Conservation (phyloP, 2,329 filamentous ascomycete genomes). For the Aschersonia sp. region DNA sequence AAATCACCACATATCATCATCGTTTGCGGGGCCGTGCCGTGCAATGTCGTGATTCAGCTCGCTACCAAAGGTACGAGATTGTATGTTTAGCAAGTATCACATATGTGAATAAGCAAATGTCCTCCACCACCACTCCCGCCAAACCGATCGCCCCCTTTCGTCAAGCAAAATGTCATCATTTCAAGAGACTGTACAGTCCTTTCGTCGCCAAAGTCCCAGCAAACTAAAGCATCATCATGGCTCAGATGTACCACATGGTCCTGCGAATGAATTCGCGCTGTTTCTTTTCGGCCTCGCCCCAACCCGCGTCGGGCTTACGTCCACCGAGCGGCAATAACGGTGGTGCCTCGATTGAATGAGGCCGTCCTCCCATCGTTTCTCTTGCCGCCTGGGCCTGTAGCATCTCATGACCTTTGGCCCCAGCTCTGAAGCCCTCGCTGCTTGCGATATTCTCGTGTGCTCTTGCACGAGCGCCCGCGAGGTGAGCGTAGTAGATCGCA, state of each 20-base stretch:
- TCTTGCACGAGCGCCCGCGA: constrained; percentile 68
- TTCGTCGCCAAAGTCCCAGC: not conserved
- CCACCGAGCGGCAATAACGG: constrained; percentile 17
- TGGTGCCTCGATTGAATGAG: constrained; percentile 11
- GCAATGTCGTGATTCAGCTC: too few species aligned
- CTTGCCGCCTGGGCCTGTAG: constrained; percentile 25
- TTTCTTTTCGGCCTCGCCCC: constrained; percentile 10
- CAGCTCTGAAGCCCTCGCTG: constrained; percentile 27
- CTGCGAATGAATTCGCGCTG: constrained; percentile 20
- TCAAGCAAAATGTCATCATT: not conserved
- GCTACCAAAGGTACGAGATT: too few species aligned
- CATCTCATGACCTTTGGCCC: constrained; percentile 28
- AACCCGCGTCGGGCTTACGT: constrained; percentile 4
- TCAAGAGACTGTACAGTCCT: not conserved
- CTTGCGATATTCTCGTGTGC: constrained; percentile 47
- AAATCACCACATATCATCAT: too few species aligned
- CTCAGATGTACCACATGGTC: constrained; percentile 30
- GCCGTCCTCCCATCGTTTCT: constrained; percentile 9
- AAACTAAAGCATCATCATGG: not conserved
- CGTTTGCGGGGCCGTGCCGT: too few species aligned
- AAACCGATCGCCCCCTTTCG: not conserved
- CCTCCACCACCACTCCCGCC: not conserved
- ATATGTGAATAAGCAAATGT: not conserved
- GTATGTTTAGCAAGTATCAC: not conserved
- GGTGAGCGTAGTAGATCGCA: constrained; percentile 89